These are phyloP conservation scores for Debaryomyces coudertii DNA, from an alignment of 1,139 yeast genomes.

Conservation along the genomic window DNA sequence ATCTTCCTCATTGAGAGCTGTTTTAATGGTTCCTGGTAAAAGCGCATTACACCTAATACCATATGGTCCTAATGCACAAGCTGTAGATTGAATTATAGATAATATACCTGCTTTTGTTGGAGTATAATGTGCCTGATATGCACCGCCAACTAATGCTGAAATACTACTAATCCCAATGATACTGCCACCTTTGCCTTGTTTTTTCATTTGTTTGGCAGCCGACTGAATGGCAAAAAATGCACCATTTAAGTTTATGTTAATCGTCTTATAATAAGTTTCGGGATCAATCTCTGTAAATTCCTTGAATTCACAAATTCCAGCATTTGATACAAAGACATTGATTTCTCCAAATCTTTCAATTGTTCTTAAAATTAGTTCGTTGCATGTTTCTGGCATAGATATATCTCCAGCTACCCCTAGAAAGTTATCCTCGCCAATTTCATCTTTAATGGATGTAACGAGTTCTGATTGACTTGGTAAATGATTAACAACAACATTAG, in stretches of 20 bases:
- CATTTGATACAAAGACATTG: conserved; percentile 41
- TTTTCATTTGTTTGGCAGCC: conserved; percentile 46
- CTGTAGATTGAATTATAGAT: conserved; percentile 47
- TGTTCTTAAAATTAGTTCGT: conserved; percentile 26
- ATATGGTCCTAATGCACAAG: conserved; percentile 44
- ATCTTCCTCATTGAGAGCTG: conserved; percentile 43
- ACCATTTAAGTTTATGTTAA: conserved; percentile 46
- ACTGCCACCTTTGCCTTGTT: conserved; percentile 51
- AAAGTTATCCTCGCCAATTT: conserved; percentile 22
- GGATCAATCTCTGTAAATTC: conserved; percentile 34
- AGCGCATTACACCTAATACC: conserved; percentile 46
- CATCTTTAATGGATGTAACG: conserved; percentile 20
- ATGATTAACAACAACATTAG: conserved; percentile 24
- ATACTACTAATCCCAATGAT: conserved; percentile 45
- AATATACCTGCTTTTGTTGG: conserved; percentile 54
- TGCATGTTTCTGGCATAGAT: conserved; percentile 23
- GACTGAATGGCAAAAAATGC: conserved; percentile 49
- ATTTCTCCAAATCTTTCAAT: conserved; percentile 37
- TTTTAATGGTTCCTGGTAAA: conserved; percentile 47
- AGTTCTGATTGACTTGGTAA: conserved; percentile 19
- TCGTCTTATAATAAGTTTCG: conserved; percentile 31
- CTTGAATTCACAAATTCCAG: conserved; percentile 43
- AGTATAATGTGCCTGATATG: conserved; percentile 44
- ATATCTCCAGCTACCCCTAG: conserved; percentile 38
- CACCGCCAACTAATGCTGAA: conserved; percentile 46